A percentile compares a stretch with the other conserved stretches of the same genome.
These are phyloP conservation scores for Wickerhamomyces sydowiorum DNA, from an alignment of 805 yeast species.

Conservation along the genomic window DNA sequence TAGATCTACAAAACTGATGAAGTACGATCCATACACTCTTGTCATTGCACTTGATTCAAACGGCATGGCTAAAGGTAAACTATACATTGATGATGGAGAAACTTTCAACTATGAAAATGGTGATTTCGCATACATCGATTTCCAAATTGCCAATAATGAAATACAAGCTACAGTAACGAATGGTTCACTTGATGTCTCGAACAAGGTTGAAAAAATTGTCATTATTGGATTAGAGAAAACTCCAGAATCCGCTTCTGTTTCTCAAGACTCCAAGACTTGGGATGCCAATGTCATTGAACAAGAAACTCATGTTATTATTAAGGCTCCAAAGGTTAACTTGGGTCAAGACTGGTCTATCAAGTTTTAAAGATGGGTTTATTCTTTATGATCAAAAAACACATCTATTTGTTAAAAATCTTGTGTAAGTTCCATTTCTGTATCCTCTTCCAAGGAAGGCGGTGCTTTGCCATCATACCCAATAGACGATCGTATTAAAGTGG, in stretches of 20 bases:
- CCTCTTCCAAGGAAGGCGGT: conserved; percentile 6
- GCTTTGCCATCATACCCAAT: conserved; percentile 7
- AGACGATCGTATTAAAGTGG: conserved; percentile 14
- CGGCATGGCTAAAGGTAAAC: conserved; percentile 47
- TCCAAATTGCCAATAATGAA: conserved; percentile 31
- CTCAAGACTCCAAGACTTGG: conserved; percentile 35
- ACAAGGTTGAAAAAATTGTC: conserved; percentile 48
- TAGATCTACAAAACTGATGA: conserved; percentile 73
- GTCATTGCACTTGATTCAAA: conserved; percentile 48
- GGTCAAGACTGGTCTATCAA: conserved; percentile 42
- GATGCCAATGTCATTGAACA: conserved; percentile 22
- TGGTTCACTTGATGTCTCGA: conserved; percentile 23
- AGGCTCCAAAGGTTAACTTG: conserved; percentile 46
- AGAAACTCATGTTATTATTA: conserved; percentile 27
- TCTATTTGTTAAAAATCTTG: neutral
- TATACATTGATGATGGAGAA: conserved; percentile 86
- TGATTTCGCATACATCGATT: conserved; percentile 39
- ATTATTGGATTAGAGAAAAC: conserved; percentile 33
- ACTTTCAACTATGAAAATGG: conserved; percentile 51
- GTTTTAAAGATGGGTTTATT: conserved; percentile 12
- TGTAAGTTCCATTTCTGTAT: neutral
- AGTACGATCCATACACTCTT: conserved; percentile 74
- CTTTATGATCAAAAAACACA: no score
- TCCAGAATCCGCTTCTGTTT: conserved; percentile 19
- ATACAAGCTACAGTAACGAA: conserved; percentile 25